A percentile compares a stretch with the other conserved stretches of the same genome.
Conservation (phyloP, 164 flowering plant genomes). For the Euptelea pleiosperma region DNA sequence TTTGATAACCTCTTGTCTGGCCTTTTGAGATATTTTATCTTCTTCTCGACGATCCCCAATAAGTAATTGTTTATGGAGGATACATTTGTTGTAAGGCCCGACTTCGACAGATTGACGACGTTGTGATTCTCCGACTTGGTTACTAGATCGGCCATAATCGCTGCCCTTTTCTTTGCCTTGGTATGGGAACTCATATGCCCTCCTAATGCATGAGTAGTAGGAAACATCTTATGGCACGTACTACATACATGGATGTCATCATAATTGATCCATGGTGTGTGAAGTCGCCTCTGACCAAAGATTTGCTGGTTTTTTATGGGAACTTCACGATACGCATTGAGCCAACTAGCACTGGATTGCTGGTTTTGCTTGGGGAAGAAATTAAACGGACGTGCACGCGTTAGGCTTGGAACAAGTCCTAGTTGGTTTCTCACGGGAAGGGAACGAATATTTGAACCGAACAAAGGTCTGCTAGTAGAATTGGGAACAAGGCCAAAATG, state of each 20-base stretch:
- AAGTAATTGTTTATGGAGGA: no score
- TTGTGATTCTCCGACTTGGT: no score
- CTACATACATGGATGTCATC: neutral
- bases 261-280: neutral
- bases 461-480: no score
- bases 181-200: constrained; percentile 7
- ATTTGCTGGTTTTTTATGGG: no score
- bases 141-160: neutral
- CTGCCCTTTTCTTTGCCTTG: neutral
- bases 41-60: no score
- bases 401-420: neutral
- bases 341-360: neutral
- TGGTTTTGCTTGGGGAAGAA: neutral
- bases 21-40: no score
- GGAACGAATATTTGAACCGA: no score
- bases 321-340: neutral
- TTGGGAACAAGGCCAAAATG: no score
- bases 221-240: neutral
- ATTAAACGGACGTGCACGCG: neutral
- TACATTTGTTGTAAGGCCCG: no score
- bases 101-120: no score
- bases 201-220: constrained; percentile 5
- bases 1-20: no score
- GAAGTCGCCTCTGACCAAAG: no score
- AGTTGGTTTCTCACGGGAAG: neutral